Evolutionary conservation across 768 basidiomycete species (phyloP), one percentile per base, ranked within the genome.

Genomic region (Obba rivulosa): DNA sequence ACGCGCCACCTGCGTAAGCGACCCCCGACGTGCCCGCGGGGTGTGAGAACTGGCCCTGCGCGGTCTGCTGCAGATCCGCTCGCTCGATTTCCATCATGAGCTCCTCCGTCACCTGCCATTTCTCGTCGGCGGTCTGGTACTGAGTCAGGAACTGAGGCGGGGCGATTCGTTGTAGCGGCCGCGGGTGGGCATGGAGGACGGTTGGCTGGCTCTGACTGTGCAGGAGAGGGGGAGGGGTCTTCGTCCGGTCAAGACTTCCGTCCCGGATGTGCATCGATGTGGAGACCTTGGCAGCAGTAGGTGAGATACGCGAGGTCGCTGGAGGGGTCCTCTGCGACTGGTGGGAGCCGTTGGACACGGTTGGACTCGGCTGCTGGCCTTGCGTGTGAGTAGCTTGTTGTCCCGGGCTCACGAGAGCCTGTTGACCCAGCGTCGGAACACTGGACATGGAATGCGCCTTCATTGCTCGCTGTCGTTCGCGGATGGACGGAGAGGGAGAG

Each of bases 41-140:
- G 57, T 57, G 66, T 57, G 53, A 43, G 23, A 49, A 66, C 54
- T 75, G 73, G 34, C 69, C 69, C 59, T 79, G 76, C 9, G 74
- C 64, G n/a, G n/a, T 54, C 59, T 81, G 81, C 47, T 81, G 78
- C 52, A 78, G 65, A 63, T 85, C 81, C n/a, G 80, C 81, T 37
- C 79, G 76, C 59, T 87, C 85, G 52, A 86, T 83, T 53, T 86
- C 82, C 25, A 79, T 80, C 64, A 86, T 69, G 23, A 86, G 71
- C 53, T 86, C 81, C 31, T 79, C 78, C 0, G 84, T 84, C 73
- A 87, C 77, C 43, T 83, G 75, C 74, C 79, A 85, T 35, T 72
- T 72, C 36, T 79, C 80, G 34, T 80, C 79, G 58, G 76, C 57
- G 10, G 69, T 64, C 36, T 78, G 75, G 58, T 75, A 80, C 48